Base-by-base conservation (phyloP, 2,329 filamentous ascomycete species). In the Ophiocordyceps camponoti-floridani region DNA sequence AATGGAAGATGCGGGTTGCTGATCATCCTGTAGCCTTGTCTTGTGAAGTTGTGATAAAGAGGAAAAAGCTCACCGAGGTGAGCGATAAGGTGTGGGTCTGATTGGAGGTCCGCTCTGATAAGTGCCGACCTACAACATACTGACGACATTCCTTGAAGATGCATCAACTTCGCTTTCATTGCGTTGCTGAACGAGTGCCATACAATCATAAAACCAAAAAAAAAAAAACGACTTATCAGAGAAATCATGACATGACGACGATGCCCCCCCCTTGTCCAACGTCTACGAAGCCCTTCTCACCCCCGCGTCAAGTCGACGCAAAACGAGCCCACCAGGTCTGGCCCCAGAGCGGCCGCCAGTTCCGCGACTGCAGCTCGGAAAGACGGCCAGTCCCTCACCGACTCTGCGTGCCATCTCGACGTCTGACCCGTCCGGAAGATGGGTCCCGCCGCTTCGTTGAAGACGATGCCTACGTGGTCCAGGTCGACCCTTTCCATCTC, bases 361-460 rank as follows among this genome's bases (percentile, higher is more conserved):
- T 86, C 80, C 1, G 76, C 80, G 47, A 87, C 69, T 33, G 70
- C 66, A 0, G 73, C 70, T 54, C 79, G 83, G 31, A 83, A 58
- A 1, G 67, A 68, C 5, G 61, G 58, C 16, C 64, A 58, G 43
- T 77, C 65, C 12, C 60, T 56, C 3, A 82, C 59, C 31, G 63
- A 60, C 42, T 72, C 67, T 1, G 62, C 55, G 0, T 75, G 64
- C 82, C 82, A 87, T 3, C 64, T 63, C 3, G 72, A 64, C 9
- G 84, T 62, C 54, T 79, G 66, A 45, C 69, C 57, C 2, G 62
- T 64, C 46, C 63, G 57, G 47, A 69, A 69, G 31, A 68, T 54
- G 4, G 56, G 50, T 0, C 58, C 54, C 1, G 52, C 52, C 2
- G 55, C 33, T 37, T 37, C 52, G 42, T 65, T 61, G 8, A 78